Conservation (phyloP, 441 rosid genomes). For the Macaranga tanarius region DNA sequence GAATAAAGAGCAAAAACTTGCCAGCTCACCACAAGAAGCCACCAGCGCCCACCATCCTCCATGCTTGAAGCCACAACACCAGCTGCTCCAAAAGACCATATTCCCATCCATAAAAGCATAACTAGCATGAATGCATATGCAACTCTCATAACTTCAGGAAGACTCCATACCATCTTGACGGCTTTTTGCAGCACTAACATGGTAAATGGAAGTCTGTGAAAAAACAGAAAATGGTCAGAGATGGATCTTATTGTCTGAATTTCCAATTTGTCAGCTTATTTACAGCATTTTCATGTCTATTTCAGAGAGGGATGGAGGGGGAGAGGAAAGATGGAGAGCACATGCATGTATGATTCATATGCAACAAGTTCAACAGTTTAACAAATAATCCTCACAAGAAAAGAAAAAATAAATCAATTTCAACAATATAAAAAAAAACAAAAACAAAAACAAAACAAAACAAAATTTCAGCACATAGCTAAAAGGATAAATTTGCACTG, state of each 20-base stretch:
- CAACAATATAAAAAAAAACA: not conserved
- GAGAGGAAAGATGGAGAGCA: not conserved
- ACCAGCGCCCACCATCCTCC: conserved; percentile 74
- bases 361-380: not conserved
- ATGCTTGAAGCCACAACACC: conserved; percentile 91
- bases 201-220: conserved; percentile 73
- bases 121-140: conserved; percentile 71
- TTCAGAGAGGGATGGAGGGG: not conserved
- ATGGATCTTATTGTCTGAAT: not conserved
- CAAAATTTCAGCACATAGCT: not conserved
- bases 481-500: too few species aligned
- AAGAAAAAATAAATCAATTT: not conserved
- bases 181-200: conserved; percentile 87
- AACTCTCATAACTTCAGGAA: conserved; percentile 79
- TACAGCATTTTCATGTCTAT: not conserved
- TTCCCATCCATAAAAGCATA: conserved; percentile 88
- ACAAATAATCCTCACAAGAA: conserved; percentile 1
- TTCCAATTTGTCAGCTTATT: not conserved
- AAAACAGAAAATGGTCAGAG: conserved; percentile 28
- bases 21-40: conserved; percentile 99
- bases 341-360: not conserved
- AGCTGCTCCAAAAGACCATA: conserved; percentile 93
- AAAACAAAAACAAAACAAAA: too few species aligned
- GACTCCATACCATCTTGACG: conserved; percentile 80
- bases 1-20: conserved; percentile 71